Base-by-base conservation (phyloP, 352 stramenopile species). In the Phytopythium mirpurense region DNA sequence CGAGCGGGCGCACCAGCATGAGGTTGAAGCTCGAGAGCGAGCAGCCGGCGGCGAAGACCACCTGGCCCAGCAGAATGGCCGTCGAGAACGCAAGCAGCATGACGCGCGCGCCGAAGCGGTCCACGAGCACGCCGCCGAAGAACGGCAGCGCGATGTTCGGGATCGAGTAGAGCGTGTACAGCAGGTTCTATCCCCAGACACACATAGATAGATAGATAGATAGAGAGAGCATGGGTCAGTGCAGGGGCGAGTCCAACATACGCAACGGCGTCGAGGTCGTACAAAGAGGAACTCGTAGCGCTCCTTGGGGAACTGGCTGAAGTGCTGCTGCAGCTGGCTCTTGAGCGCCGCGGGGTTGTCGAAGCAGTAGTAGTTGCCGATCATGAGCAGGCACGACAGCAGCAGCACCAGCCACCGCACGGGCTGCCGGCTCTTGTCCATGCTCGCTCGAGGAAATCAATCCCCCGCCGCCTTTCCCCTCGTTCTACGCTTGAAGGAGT, bases 91-190 rank as follows among this genome's bases (percentile, higher is more conserved):
- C 54, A 12, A 96, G 63, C 43, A 96, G 68, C 70, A 89, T 96
- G 37, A 82, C 57, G 7, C 88, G 77, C 19, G 88, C 81, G 29
- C 93, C 93, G 34, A 94, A 90, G 42, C 80, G 74, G 60, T 97
- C 89, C 14, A 97, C 86, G 26, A 98, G 70, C 29, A 94, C 83
- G 23, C 93, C 93, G 24, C 93, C 93, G 48, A 97, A 95, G 61
- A 98, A 96, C 18, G 93, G 93, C 44, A 98, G 57, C 27, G 97
- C 54, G 31, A 97, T 92, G 60, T 97, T 98, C 15, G 91, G 91
- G 47, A 96, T 78, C 37, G 84, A 96, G 67, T 97, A 97, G 43
- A 97, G 60, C 21, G 88, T 97, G 69, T 98, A 98, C 34, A 98
- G 68, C 51, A 97, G 60, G 56, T 96, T 96, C 82, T 96, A 83